Evolutionary conservation across 345 rosid genomes (phyloP).

Genomic region (Litchi chinensis): DNA sequence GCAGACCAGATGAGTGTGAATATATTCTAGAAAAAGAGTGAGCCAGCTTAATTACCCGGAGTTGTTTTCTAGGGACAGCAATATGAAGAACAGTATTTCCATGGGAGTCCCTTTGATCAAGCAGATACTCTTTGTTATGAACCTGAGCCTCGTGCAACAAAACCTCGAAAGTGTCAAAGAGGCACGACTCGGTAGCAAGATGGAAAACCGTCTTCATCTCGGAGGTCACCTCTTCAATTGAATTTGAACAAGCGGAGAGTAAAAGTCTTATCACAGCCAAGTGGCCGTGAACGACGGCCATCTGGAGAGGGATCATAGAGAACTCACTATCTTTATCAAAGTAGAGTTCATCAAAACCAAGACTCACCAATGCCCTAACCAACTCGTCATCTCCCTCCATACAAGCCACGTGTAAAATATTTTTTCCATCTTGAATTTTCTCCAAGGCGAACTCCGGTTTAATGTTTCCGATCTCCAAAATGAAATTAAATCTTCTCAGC

Average conservation of each 20-base stretch:
- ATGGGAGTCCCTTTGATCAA: background rate
- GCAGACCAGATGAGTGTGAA: too few species aligned
- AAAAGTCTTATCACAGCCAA: background rate
- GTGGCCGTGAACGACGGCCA: background rate
- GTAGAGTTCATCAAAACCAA: background rate
- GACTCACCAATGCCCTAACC: background rate
- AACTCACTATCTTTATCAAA: background rate
- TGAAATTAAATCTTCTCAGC: background rate
- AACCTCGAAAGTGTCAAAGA: background rate
- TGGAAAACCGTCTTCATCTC: constrained; percentile 15
- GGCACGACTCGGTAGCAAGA: constrained; percentile 4
- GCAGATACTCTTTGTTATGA: background rate
- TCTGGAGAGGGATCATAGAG: constrained; percentile 8
- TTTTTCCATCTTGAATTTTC: background rate
- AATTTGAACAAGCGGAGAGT: background rate
- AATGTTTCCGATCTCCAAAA: background rate
- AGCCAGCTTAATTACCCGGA: background rate
- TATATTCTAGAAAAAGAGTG: background rate
- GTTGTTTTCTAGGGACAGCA: background rate
- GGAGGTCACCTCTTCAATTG: background rate
- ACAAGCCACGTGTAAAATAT: constrained; percentile 5
- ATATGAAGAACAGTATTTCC: constrained; percentile 24
- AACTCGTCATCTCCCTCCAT: background rate
- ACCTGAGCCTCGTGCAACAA: constrained; percentile 1
- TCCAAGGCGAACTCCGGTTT: background rate